Evolutionary conservation across 1,284 basidiomycete species (phyloP).

Genomic region (Boletus holoroseus): DNA sequence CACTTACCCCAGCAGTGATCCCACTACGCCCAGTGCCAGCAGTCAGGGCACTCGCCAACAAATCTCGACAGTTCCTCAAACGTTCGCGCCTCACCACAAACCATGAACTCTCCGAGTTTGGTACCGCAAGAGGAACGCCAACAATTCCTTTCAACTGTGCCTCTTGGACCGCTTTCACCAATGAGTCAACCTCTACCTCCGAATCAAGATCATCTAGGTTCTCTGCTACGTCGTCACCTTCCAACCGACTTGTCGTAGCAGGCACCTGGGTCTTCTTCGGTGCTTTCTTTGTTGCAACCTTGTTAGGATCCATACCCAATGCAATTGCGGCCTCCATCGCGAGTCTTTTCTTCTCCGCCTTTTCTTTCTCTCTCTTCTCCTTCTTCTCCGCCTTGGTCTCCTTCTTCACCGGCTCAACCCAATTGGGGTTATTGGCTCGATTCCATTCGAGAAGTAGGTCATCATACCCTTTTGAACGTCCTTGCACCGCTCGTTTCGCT

Average conservation of each 20-base stretch:
- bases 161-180: conserved; percentile 49
- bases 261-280: conserved; percentile 46
- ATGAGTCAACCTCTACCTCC: conserved; percentile 61
- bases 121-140: conserved; percentile 46
- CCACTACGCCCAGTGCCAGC: conserved; percentile 25
- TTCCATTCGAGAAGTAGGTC: conserved; percentile 91
- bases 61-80: conserved; percentile 60
- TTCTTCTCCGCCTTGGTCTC: conserved; percentile 79
- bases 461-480: conserved; percentile 83
- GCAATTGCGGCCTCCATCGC: conserved; percentile 62
- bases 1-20: conserved; percentile 17
- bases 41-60: conserved; percentile 53
- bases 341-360: conserved; percentile 66
- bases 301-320: conserved; percentile 45
- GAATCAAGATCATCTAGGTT: conserved; percentile 78
- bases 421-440: conserved; percentile 86
- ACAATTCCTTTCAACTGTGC: conserved; percentile 51
- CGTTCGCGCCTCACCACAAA: conserved; percentile 73
- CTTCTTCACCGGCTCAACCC: conserved; percentile 85
- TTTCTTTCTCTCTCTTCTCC: conserved; percentile 72
- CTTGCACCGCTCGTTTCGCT: conserved; percentile 87
- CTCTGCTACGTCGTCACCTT: conserved; percentile 58
- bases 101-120: conserved; percentile 52
- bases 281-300: conserved; percentile 51
- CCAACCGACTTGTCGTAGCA: conserved; percentile 41